phyloP scores from a whole-genome alignment of 805 yeast genomes.

The Wickerhamomyces strasburgensis region DNA sequence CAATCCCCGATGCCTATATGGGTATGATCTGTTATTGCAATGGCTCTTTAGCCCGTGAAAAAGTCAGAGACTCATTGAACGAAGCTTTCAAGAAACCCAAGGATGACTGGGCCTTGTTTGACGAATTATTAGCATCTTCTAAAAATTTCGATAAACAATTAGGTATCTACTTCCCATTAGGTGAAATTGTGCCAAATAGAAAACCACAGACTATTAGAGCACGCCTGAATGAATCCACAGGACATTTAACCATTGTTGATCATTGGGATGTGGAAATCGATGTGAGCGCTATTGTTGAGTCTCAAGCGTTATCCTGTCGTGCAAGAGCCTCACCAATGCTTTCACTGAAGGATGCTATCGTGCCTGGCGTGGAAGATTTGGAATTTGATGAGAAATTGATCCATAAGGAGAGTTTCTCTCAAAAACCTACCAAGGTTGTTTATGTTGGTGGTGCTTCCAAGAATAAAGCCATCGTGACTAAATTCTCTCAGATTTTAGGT shows the following conservation, averaged over 20 bases:
- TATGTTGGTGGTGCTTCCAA: constrained; percentile 88
- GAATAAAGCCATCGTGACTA: constrained; percentile 60
- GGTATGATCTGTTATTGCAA: constrained; percentile 94
- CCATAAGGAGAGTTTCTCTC: constrained; percentile 19
- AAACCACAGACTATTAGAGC: constrained; percentile 57
- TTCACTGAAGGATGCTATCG: constrained; percentile 26
- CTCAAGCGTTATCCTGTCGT: constrained; percentile 83
- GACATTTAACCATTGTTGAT: constrained; percentile 29
- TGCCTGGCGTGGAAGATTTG: constrained; percentile 6
- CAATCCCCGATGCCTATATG: constrained; percentile 72
- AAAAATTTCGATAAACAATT: constrained; percentile 37
- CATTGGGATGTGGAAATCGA: constrained; percentile 55
- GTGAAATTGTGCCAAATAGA: constrained; percentile 88
- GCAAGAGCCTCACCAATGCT: constrained; percentile 76
- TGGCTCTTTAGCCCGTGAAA: constrained; percentile 84
- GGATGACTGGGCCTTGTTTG: constrained; percentile 58
- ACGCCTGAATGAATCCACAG: constrained; percentile 29
- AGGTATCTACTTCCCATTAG: constrained; percentile 81
- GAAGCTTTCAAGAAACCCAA: constrained; percentile 29
- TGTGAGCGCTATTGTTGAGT: constrained; percentile 73
- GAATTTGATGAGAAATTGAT: constrained; percentile 32
- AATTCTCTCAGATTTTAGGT: constrained; percentile 68
- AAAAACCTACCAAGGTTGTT: constrained; percentile 62
- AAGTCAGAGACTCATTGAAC: constrained; percentile 60
- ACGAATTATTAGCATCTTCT: constrained; percentile 41